Evolutionary conservation across 2,329 filamentous ascomycete genomes (phyloP).

Genomic region (Colletotrichum coccodes): DNA sequence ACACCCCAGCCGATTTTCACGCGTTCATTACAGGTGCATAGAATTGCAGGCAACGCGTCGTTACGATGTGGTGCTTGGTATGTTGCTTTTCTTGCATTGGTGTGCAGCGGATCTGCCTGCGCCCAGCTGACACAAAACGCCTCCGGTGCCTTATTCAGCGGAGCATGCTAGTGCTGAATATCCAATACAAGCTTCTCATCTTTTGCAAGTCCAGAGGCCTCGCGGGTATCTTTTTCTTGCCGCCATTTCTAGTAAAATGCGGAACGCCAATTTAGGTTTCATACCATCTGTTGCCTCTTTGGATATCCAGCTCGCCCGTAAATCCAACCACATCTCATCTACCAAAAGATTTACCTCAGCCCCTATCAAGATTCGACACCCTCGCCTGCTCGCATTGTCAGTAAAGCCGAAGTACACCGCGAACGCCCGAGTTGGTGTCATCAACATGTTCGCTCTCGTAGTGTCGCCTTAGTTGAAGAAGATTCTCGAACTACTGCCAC

Average conservation of each 20-base stretch:
- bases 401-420: not conserved
- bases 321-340: not conserved
- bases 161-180: not conserved
- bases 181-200: not conserved
- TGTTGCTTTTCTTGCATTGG: not conserved
- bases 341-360: not conserved
- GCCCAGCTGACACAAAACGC: not conserved
- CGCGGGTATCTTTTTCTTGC: conserved; percentile 34
- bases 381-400: not conserved
- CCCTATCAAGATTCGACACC: not conserved
- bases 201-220: conserved; percentile 1
- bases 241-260: conserved; percentile 35
- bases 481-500: conserved; percentile 31
- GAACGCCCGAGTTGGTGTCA: not conserved
- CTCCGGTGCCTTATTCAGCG: not conserved
- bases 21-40: not conserved
- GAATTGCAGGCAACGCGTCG: not conserved
- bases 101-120: not conserved
- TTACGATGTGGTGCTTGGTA: not conserved
- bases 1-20: not conserved
- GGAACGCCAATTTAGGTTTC: not conserved
- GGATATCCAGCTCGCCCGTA: not conserved
- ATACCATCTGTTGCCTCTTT: not conserved
- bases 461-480: no score
- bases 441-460: not conserved